These are phyloP conservation scores for Parsonsia alboflavescens DNA, from an alignment of 257 asterid species.

Conservation along the genomic window DNA sequence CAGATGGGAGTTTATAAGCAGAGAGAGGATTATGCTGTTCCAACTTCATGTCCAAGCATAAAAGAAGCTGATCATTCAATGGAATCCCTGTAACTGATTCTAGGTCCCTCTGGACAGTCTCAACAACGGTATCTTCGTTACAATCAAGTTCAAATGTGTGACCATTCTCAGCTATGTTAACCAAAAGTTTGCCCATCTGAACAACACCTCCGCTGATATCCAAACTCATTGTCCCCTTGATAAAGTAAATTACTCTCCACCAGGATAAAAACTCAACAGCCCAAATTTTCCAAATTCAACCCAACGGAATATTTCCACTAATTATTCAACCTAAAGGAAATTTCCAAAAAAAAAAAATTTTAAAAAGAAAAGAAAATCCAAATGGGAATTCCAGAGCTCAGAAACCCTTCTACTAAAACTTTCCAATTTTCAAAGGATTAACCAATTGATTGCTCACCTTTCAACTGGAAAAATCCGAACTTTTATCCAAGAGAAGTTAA, in stretches of 20 bases:
- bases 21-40: slow-evolving; percentile 71
- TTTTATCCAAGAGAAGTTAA: neutral
- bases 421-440: neutral
- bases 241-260: slow-evolving; percentile 12
- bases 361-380: too few relatives aligned
- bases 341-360: too few relatives aligned
- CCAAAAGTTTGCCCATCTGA: slow-evolving; percentile 70
- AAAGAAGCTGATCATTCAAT: slow-evolving; percentile 68
- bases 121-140: slow-evolving; percentile 72
- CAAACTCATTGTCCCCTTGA: slow-evolving; percentile 44
- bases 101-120: slow-evolving; percentile 54
- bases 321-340: neutral
- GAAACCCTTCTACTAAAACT: neutral
- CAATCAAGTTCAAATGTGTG: slow-evolving; percentile 64
- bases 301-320: neutral
- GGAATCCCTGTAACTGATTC: slow-evolving; percentile 62
- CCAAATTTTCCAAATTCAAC: too few relatives aligned
- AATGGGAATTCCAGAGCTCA: neutral
- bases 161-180: slow-evolving; percentile 86
- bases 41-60: slow-evolving; percentile 82
- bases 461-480: slow-evolving; percentile 1
- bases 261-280: neutral
- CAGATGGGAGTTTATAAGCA: slow-evolving; percentile 66
- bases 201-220: slow-evolving; percentile 47
- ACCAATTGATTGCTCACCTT: neutral